phyloP scores from a whole-genome alignment of 306 rosid genomes.

The Mimosa pudica region DNA sequence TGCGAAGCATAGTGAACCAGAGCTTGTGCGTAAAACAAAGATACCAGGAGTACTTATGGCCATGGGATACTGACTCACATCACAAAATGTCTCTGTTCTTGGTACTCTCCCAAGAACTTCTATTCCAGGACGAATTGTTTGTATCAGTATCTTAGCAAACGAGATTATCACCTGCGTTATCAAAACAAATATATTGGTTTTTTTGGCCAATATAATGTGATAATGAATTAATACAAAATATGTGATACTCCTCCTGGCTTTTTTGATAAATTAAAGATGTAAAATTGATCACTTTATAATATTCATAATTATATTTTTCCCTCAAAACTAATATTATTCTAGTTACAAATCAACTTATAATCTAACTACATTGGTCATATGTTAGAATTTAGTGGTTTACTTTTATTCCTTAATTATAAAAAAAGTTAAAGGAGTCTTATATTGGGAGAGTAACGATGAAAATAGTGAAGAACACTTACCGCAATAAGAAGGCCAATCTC shows the following conservation, averaged over 20 bases:
- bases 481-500: conserved; percentile 76
- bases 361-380: too few species aligned
- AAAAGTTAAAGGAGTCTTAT: too few species aligned
- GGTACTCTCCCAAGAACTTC: conserved; percentile 79
- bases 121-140: conserved; percentile 69
- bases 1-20: conserved; percentile 83
- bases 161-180: conserved; percentile 71
- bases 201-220: background rate
- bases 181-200: background rate
- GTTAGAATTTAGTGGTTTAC: too few species aligned
- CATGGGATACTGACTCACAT: conserved; percentile 77
- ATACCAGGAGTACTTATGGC: conserved; percentile 67
- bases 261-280: too few species aligned
- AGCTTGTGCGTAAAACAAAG: conserved; percentile 62
- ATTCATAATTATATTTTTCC: too few species aligned
- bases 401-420: too few species aligned
- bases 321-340: too few species aligned
- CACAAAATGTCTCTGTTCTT: conserved; percentile 66
- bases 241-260: too few species aligned
- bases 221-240: too few species aligned
- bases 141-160: conserved; percentile 71
- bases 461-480: conserved; percentile 46
- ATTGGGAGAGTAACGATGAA: background rate
- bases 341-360: too few species aligned
- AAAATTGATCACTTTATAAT: too few species aligned